Percentiles rank a stretch among this genome's conserved stretches.
Conservation (phyloP, 2,329 filamentous ascomycete genomes). For the Fusarium annulatum region DNA sequence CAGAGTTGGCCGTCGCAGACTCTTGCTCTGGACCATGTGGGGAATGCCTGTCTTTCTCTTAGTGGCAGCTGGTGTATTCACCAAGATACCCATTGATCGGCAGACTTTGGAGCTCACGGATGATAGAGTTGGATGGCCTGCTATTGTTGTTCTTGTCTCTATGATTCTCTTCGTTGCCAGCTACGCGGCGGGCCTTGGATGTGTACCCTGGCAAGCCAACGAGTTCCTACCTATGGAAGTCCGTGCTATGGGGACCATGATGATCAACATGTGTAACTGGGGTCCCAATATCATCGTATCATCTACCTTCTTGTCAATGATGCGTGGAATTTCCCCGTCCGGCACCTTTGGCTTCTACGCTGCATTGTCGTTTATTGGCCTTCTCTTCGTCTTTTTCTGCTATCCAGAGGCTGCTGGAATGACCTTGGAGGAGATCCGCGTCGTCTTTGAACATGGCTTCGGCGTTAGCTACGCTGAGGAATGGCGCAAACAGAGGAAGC, state of each 20-base stretch:
- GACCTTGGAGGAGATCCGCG: conserved; percentile 61
- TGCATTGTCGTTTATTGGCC: conserved; percentile 59
- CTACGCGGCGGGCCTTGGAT: conserved; percentile 59
- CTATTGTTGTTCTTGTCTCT: conserved; percentile 55
- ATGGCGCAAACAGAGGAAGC: background rate
- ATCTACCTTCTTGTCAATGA: conserved; percentile 59
- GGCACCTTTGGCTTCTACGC: conserved; percentile 64
- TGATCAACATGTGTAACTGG: conserved; percentile 59
- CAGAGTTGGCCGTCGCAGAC: conserved; percentile 54
- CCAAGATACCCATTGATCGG: background rate
- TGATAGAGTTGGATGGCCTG: conserved; percentile 41
- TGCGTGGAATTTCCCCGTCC: conserved; percentile 58
- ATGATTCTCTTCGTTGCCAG: conserved; percentile 37
- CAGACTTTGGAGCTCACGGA: background rate
- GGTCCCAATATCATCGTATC: conserved; percentile 60
- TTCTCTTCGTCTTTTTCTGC: conserved; percentile 54
- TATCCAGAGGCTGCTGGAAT: conserved; percentile 64
- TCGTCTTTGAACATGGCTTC: conserved; percentile 61
- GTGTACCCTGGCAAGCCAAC: conserved; percentile 58
- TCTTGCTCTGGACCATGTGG: conserved; percentile 49
- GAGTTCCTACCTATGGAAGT: conserved; percentile 60
- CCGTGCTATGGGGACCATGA: conserved; percentile 58
- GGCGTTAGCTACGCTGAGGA: conserved; percentile 46
- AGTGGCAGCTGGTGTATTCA: conserved; percentile 38
- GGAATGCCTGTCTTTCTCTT: conserved; percentile 52